Evolutionary conservation across 2,329 filamentous ascomycete genomes (phyloP), one percentile per base, ranked within the genome.

Genomic region (Chrysoporthe austroafricana): DNA sequence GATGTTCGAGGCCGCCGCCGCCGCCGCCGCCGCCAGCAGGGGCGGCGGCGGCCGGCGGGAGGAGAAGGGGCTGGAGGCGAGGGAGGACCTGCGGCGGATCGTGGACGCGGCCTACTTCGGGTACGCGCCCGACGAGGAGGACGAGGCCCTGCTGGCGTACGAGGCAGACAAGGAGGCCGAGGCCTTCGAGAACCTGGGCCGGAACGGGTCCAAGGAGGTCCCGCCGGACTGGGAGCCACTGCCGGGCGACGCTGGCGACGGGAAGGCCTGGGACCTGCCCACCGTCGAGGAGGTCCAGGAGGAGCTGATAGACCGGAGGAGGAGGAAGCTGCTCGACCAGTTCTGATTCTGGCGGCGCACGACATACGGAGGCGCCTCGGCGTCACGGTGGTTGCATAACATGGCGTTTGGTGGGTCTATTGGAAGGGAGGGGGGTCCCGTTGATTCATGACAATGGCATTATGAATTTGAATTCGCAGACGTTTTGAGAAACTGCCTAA

Each of bases 101-200:
- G 94, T 99, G 9, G 93, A 99, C 79, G 96, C 96, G 14, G 91
- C 90, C 43, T 99, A 99, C 79, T 99, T 97, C 78, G 96, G 96
- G 52, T 99, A 97, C 78, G 94, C 94, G 70, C 86, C 94, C 8
- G 93, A 94, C 73, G 94, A 98, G 78, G 96, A 98, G 79, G 93
- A 97, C 77, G 92, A 91, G 0, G 88, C 85, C 58, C 77, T 98
- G 75, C 77, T 97, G 71, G 87, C 84, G 63, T 97, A 96, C 77
- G 96, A 99, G 83, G 85, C 83, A 58, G 84, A 88, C 75, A 96
- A 94, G 81, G 96, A 98, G 83, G 86, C 88, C 72, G 91, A 96
- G 77, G 93, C 94, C 0, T 84, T 88, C 69, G 90, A 93, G 74
- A 84, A 88, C 70, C 81, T 97, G 74, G 78, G 90, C 70, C 82